phyloP scores from a whole-genome alignment of 306 rosid genomes.

The Quercus gilva region DNA sequence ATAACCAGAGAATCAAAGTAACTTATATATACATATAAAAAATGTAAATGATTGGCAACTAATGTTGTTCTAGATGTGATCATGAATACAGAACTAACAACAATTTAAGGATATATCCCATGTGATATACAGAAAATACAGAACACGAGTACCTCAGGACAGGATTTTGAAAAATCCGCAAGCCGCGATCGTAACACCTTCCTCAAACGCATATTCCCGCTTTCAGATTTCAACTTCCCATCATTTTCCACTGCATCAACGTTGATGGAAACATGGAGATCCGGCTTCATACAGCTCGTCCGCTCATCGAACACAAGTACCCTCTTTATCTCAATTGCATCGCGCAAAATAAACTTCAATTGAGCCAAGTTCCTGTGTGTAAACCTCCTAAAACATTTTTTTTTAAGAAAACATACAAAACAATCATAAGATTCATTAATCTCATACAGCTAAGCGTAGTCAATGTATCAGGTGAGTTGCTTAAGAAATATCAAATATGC shows the following conservation, averaged over 20 bases:
- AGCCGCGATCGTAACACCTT: slow-evolving; percentile 46
- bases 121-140: neutral
- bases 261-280: slow-evolving; percentile 56
- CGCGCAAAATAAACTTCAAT: slow-evolving; percentile 63
- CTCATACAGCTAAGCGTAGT: neutral
- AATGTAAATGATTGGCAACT: neutral
- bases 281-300: slow-evolving; percentile 69
- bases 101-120: neutral
- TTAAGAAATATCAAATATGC: no score
- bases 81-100: neutral
- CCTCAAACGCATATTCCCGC: slow-evolving; percentile 36
- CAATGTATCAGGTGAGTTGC: neutral
- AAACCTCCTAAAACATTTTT: slow-evolving; percentile 94
- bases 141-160: slow-evolving; percentile 50
- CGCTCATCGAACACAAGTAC: slow-evolving; percentile 45
- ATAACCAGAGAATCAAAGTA: no score
- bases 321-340: slow-evolving; percentile 59
- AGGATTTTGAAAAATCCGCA: slow-evolving; percentile 44
- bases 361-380: slow-evolving; percentile 67
- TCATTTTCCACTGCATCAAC: slow-evolving; percentile 32
- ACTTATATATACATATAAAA: no score
- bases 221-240: slow-evolving; percentile 21
- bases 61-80: neutral
- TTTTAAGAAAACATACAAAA: neutral
- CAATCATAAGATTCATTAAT: neutral